phyloP scores from a whole-genome alignment of 306 rosid genomes.

The Hippophae gyantsensis region DNA sequence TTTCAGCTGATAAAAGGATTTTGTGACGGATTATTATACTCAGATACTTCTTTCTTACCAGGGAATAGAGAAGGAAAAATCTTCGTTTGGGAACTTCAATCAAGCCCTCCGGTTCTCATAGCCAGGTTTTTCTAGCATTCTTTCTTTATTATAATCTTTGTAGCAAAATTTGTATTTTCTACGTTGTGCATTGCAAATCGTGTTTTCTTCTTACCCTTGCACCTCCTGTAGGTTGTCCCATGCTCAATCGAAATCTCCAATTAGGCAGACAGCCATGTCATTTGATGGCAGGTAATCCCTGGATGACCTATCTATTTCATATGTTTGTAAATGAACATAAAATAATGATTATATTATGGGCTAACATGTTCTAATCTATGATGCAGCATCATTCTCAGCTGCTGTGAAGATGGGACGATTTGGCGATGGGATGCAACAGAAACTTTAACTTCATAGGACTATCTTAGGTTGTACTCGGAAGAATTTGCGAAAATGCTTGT shows the following conservation, averaged over 20 bases:
- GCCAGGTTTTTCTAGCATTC: slow-evolving; percentile 43
- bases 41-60: slow-evolving; percentile 12
- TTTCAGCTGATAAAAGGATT: no score
- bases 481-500: no score
- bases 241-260: slow-evolving; percentile 76
- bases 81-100: slow-evolving; percentile 86
- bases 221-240: slow-evolving; percentile 53
- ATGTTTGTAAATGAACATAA: not conserved
- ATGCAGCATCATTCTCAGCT: slow-evolving; percentile 74
- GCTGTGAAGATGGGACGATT: slow-evolving; percentile 94
- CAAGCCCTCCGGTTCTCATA: slow-evolving; percentile 80
- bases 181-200: not conserved
- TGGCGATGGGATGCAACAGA: slow-evolving; percentile 91
- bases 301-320: not conserved
- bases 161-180: not conserved
- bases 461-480: slow-evolving; percentile 2
- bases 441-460: slow-evolving; percentile 9
- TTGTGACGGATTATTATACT: no score
- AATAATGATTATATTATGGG: not conserved
- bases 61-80: slow-evolving; percentile 93
- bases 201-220: slow-evolving; percentile 7
- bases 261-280: slow-evolving; percentile 90
- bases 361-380: slow-evolving; percentile 3
- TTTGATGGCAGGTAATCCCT: slow-evolving; percentile 75
- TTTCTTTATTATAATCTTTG: not conserved